A percentile compares a stretch with the other conserved stretches of the same genome.
Evolutionary conservation across 225 moss, liverwort and hornwort species (phyloP).

Genomic region (Polytrichum commune): DNA sequence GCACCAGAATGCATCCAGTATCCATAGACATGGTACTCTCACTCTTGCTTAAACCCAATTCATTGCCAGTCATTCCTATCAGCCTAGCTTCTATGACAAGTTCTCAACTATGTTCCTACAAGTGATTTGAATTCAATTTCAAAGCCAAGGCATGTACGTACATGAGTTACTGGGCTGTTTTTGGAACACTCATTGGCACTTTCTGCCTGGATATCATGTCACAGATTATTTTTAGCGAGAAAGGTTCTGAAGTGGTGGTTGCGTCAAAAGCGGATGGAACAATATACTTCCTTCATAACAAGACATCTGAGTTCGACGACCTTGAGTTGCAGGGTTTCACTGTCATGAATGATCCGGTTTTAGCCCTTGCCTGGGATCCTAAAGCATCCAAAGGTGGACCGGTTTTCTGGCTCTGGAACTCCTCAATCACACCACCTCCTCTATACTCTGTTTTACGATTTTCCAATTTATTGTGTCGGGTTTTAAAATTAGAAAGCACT

Average conservation of each 20-base stretch:
- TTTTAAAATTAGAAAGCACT: too few species aligned
- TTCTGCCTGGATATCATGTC: background rate
- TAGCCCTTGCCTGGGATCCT: conserved; percentile 60
- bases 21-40: conserved; percentile 56
- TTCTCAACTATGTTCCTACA: too few species aligned
- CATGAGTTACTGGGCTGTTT: too few species aligned
- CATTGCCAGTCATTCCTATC: too few species aligned
- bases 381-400: conserved; percentile 14
- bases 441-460: background rate
- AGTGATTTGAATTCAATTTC: too few species aligned
- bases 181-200: background rate
- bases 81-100: too few species aligned
- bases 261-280: conserved; percentile 63
- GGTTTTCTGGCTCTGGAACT: background rate
- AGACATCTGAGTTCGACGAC: conserved; percentile 49
- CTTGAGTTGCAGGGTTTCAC: conserved; percentile 67
- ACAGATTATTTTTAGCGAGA: conserved; percentile 58
- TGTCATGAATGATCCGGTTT: conserved; percentile 55
- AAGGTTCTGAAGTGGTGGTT: conserved; percentile 38
- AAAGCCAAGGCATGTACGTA: too few species aligned
- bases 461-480: background rate
- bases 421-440: background rate
- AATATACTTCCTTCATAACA: conserved; percentile 63
- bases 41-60: too few species aligned
- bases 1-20: conserved; percentile 53